Base-by-base conservation (phyloP, 176 grass and related monocot genomes). In the Coix lacrymajobi region DNA sequence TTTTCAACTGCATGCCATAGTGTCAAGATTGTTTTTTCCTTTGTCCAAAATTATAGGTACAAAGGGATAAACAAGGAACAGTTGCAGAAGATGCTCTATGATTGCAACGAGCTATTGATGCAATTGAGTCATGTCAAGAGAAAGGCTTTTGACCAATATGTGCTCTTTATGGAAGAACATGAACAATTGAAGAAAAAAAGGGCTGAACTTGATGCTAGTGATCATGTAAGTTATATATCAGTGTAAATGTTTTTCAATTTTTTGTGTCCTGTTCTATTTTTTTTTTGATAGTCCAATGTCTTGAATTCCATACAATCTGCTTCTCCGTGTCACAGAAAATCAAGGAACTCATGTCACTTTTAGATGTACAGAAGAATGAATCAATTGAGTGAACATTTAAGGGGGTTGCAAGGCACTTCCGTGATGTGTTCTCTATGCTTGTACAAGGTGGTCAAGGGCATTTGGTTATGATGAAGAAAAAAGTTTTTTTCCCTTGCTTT, bases 381-480 rank as follows among this genome's bases (percentile, higher is more conserved):
- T 97, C 92, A 65, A 97, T 97, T 66, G 92, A 97, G 62, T 90
- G 95, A 10, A 97, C 92, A 73, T 97, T 97, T 84, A 97, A 97
- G 89, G 95, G 95, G 74, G 95, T 97, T 39, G 90, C 95, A 72
- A 94, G 75, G 69, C 90, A 97, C 79, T 97, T 97, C 78, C 79
- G 88, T 8, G 90, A 97, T 86, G 92, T 97, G 61, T 97, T 97
- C 51, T 52, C 86, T 76, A 92, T 94, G 72, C 89, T 97, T 44
- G 95, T 97, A 75, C 95, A 94, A 89, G 92, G 92, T 79, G 95
- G 95, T n/a, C 84, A 89, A 78, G 95, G 95, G 37, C 79, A 94
- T 78, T 85, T 94, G 86, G 86, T 97, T 83, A 97, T 97, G 95
- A 97, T 93, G 92, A 97, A 86, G 92, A 97, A 94, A 92, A 97